These are phyloP conservation scores for Microdochium trichocladiopsis DNA, from an alignment of 2,329 filamentous ascomycete genomes.

Conservation along the genomic window DNA sequence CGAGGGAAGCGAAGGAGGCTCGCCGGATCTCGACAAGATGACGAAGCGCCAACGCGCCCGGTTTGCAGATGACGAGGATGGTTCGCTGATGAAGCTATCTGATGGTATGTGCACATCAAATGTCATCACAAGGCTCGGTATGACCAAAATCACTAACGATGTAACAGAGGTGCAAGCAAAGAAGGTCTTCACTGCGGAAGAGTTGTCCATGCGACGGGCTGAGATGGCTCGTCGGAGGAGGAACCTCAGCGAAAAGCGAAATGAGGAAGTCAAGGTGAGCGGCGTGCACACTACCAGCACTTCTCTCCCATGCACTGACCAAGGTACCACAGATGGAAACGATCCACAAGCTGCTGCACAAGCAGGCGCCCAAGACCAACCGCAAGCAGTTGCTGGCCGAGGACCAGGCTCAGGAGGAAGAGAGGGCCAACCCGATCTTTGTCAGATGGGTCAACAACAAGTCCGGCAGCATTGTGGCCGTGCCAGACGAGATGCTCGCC, in stretches of 20 bases:
- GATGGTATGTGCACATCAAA: constrained; percentile 36
- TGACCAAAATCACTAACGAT: constrained; percentile 5
- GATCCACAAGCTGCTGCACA: constrained; percentile 83
- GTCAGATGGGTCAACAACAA: constrained; percentile 66
- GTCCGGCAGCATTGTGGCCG: constrained; percentile 53
- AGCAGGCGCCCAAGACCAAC: constrained; percentile 72
- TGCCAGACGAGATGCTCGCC: constrained; percentile 62
- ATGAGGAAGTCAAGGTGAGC: constrained; percentile 55
- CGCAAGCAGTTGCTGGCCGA: constrained; percentile 39
- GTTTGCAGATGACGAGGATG: constrained; percentile 45
- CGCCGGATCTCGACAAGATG: constrained; percentile 51
- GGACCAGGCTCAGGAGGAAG: constrained; percentile 40
- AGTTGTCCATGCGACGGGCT: constrained; percentile 53
- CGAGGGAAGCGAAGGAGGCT: constrained; percentile 38
- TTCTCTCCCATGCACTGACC: neutral
- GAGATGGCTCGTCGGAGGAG: constrained; percentile 56
- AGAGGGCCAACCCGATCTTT: constrained; percentile 52
- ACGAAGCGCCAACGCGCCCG: constrained; percentile 53
- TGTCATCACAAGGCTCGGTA: neutral
- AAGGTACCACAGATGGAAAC: constrained; percentile 63
- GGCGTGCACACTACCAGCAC: neutral
- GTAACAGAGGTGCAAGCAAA: constrained; percentile 54
- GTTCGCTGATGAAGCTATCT: constrained; percentile 51
- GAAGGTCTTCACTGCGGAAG: constrained; percentile 54
- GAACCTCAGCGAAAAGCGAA: constrained; percentile 58